Base-by-base conservation (phyloP, 2,329 filamentous ascomycete species). In the Fusarium protoensiforme region DNA sequence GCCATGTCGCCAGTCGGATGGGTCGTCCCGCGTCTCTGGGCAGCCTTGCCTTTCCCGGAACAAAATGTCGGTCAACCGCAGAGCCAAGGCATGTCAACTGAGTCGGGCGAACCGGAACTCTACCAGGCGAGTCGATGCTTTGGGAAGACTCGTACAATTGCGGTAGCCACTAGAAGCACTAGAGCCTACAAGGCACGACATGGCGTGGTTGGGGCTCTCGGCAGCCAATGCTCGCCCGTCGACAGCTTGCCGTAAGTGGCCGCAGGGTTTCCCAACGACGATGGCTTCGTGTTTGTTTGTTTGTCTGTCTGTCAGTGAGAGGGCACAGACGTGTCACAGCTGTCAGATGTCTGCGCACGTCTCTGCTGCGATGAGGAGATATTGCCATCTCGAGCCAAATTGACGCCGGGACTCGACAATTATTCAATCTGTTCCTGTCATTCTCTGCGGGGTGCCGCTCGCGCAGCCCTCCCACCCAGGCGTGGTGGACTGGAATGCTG, bases 401-500 rank as follows among this genome's bases (percentile, higher is more conserved):
- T 29, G 46, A 31, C 46, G 9, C 10, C 27, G 46, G 18, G 11
- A 31, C 46, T 51, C 18, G 46, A 51, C 27, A 14, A 51, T 11
- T 20, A 31, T 29, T n/a, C 24, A 29, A 31, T 57, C 61, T 41
- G 24, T 57, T 36, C 59, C 64, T 67, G 51, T 62, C 51, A 20
- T 39, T 43, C n/a, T 61, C 51, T 57, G 33, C 31, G 16, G 33
- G 43, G 39, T 22, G 53, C 29, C n/a, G 31, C 36, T 48, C 65
- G 56, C 59, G 73, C 60, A 62, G 69, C 39, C 64, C 65, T 51
- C 27, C 46, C 46, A 51, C 46, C 39, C 43, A 35, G 24, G 57
- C 51, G 35, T 24, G 51, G 18, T 54, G 35, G 62, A 73, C 76
- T 78, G 75, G 76, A 78, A 78, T 78, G 76, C 38, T 69, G 48